Evolutionary conservation across 345 rosid genomes (phyloP).

Genomic region (Erysimum cheiranthoides): DNA sequence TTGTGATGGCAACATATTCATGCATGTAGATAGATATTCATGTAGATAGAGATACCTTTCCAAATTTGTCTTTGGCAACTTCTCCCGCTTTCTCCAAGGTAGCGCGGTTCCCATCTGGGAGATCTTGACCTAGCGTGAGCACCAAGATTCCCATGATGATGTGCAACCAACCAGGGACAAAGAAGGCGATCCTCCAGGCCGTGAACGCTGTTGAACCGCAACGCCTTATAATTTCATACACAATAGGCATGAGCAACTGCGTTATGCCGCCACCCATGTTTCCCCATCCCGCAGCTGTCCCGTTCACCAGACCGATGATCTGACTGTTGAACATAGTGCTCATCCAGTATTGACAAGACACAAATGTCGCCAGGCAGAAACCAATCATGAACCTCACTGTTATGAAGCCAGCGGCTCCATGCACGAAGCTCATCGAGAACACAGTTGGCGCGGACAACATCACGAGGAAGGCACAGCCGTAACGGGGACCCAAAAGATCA

Average conservation of each 20-base stretch:
- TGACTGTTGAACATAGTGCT: constrained; percentile 81
- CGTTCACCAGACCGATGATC: constrained; percentile 76
- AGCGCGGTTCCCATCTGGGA: constrained; percentile 77
- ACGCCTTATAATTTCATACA: constrained; percentile 57
- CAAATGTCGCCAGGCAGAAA: constrained; percentile 80
- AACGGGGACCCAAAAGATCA: constrained; percentile 73
- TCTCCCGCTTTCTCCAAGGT: constrained; percentile 67
- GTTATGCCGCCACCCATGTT: constrained; percentile 86
- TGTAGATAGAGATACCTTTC: constrained; percentile 55
- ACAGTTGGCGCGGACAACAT: constrained; percentile 78
- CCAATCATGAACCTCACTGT: constrained; percentile 80
- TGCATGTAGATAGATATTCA: too few species aligned
- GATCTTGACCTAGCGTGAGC: constrained; percentile 72
- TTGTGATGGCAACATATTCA: neutral
- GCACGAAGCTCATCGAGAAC: constrained; percentile 72
- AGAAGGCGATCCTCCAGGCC: constrained; percentile 84
- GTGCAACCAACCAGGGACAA: constrained; percentile 68
- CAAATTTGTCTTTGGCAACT: constrained; percentile 67
- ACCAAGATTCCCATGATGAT: constrained; percentile 71
- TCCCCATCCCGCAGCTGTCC: constrained; percentile 89
- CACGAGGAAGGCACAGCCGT: constrained; percentile 72
- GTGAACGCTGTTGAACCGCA: constrained; percentile 68
- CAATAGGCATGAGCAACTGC: constrained; percentile 73
- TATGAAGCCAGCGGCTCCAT: constrained; percentile 57
- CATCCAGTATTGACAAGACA: constrained; percentile 92